Evolutionary conservation across 768 basidiomycete species (phyloP).

Genomic region (Kwoniella europaea): DNA sequence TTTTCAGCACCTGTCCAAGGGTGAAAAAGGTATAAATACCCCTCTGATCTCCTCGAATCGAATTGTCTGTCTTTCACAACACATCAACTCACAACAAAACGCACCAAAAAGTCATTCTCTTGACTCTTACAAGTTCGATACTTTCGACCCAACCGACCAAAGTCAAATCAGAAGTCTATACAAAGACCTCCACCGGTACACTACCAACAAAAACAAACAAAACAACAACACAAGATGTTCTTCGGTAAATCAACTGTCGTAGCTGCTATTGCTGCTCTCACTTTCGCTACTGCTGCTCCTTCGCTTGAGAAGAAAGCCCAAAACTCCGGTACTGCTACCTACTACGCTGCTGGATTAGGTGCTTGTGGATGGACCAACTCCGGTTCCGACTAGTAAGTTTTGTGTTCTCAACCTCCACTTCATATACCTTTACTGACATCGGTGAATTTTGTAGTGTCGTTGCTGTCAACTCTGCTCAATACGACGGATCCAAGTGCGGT

Average conservation of each 20-base stretch:
- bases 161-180: constrained; percentile 8
- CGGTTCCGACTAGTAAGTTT: constrained; percentile 34
- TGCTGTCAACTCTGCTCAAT: constrained; percentile 46
- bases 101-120: constrained; percentile 11
- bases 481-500: constrained; percentile 29
- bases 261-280: constrained; percentile 19
- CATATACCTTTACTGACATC: background rate
- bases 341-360: constrained; percentile 25
- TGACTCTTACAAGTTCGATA: constrained; percentile 1
- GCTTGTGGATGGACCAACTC: constrained; percentile 36
- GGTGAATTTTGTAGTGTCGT: constrained; percentile 30
- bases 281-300: constrained; percentile 21
- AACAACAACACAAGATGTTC: constrained; percentile 36
- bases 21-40: constrained; percentile 22
- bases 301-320: constrained; percentile 32
- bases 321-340: constrained; percentile 36
- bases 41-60: background rate
- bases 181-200: background rate
- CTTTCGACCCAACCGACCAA: constrained; percentile 1
- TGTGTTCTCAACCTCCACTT: background rate
- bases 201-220: constrained; percentile 3
- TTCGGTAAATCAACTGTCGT: constrained; percentile 22
- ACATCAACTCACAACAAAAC: constrained; percentile 4
- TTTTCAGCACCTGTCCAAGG: background rate
- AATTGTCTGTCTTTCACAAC: background rate